These are phyloP conservation scores for Saccharum hybrid DNA, from an alignment of 202 grass and related monocot species.

Conservation along the genomic window DNA sequence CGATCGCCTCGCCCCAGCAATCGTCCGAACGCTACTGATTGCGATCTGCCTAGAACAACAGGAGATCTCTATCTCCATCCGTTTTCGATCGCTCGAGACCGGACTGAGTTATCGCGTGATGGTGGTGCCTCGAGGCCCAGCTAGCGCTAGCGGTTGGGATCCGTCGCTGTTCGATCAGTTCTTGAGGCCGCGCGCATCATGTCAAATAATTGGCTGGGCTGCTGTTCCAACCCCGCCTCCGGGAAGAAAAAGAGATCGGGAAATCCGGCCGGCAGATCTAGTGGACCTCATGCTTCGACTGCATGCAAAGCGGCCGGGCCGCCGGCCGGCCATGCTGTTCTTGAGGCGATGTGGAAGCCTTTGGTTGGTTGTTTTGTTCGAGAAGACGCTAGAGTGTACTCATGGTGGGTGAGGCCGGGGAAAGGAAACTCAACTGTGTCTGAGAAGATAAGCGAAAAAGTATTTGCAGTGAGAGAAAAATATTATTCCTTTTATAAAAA, in stretches of 20 bases:
- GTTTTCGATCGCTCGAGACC: constrained; percentile 6
- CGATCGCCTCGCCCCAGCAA: background rate
- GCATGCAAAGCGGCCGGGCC: constrained; percentile 15
- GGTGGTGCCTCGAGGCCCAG: constrained; percentile 15
- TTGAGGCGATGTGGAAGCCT: background rate
- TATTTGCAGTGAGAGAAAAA: too few species aligned
- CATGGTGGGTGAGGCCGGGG: too few species aligned
- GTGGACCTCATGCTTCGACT: constrained; percentile 37
- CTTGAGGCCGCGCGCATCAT: constrained; percentile 22
- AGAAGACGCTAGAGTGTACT: background rate
- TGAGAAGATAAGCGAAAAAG: too few species aligned
- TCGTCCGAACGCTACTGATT: background rate
- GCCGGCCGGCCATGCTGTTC: background rate
- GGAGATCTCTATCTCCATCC: constrained; percentile 7
- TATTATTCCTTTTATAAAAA: too few species aligned
- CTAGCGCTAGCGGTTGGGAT: constrained; percentile 26
- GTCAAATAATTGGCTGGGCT: constrained; percentile 50
- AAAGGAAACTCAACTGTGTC: background rate
- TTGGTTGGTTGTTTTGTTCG: background rate
- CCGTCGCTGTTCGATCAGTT: constrained; percentile 23
- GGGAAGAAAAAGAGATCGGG: constrained; percentile 13
- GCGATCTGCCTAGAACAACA: constrained; percentile 30
- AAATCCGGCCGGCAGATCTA: constrained; percentile 27
- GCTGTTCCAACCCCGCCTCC: constrained; percentile 24
- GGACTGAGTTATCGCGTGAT: constrained; percentile 17